Evolutionary conservation across 2,329 filamentous ascomycete genomes (phyloP).

Genomic region (Arthrobotrys pseudoclavata): DNA sequence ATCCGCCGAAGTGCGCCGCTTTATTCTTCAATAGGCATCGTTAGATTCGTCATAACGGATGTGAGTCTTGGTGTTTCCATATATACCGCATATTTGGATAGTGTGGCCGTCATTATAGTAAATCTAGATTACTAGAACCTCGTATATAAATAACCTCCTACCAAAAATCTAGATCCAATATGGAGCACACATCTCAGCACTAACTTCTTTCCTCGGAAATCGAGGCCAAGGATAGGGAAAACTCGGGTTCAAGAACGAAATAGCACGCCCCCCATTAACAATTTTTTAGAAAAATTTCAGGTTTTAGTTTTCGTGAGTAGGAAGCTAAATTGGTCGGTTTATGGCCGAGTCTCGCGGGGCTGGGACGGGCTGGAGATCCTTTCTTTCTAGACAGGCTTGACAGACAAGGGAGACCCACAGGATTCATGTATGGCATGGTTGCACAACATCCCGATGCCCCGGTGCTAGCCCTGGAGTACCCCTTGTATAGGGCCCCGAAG

Average conservation of each 20-base stretch:
- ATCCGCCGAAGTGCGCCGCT: conserved; percentile 29
- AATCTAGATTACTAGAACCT: not conserved
- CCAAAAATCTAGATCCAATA: conserved; percentile 14
- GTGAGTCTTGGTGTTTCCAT: conserved; percentile 1
- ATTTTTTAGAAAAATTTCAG: conserved; percentile 5
- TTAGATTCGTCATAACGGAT: conserved; percentile 7
- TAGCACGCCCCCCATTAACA: conserved; percentile 5
- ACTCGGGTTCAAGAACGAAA: conserved; percentile 34
- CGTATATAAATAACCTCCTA: conserved; percentile 19
- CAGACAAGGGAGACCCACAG: conserved; percentile 20
- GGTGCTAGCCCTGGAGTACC: conserved; percentile 27
- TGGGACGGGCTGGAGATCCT: conserved; percentile 12
- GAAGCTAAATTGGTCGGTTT: conserved; percentile 27
- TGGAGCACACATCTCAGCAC: conserved; percentile 7
- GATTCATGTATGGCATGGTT: conserved; percentile 43
- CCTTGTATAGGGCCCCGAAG: conserved; percentile 41
- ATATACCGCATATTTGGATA: conserved; percentile 16
- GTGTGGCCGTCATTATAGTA: not conserved
- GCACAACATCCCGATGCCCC: conserved; percentile 59
- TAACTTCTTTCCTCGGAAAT: not conserved
- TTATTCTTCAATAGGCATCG: conserved; percentile 13
- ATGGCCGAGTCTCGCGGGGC: conserved; percentile 30
- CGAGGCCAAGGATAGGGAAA: conserved; percentile 55
- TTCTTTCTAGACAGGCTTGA: conserved; percentile 23
- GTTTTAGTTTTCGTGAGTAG: conserved; percentile 28